phyloP scores from a whole-genome alignment of 805 yeast species.

The Ogataea nonfermentans region DNA sequence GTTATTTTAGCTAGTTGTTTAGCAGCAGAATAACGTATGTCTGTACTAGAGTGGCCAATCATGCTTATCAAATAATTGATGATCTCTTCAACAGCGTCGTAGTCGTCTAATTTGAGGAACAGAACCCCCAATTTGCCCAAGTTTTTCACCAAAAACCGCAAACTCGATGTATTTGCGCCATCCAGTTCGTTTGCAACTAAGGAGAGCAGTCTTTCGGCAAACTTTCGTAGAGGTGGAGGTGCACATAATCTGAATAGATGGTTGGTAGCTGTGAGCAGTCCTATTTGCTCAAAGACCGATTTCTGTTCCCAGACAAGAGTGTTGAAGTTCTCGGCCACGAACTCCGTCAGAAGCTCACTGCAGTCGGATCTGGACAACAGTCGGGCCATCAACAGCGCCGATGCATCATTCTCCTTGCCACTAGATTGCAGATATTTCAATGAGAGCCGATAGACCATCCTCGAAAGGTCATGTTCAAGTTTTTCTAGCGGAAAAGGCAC shows the following conservation, averaged over 20 bases:
- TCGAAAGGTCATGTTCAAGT: slow-evolving; percentile 35
- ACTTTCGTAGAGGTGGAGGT: slow-evolving; percentile 1
- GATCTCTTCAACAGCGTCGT: slow-evolving; percentile 45
- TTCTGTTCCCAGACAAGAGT: slow-evolving; percentile 19
- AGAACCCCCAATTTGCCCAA: slow-evolving; percentile 40
- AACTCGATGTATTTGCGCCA: slow-evolving; percentile 8
- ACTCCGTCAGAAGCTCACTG: slow-evolving; percentile 27
- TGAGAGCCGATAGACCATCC: slow-evolving; percentile 37
- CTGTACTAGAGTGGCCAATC: slow-evolving; percentile 49
- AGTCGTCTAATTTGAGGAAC: slow-evolving; percentile 27
- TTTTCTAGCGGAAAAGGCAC: slow-evolving; percentile 66
- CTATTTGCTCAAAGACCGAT: slow-evolving; percentile 17
- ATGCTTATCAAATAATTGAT: slow-evolving; percentile 46
- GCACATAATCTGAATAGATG: slow-evolving; percentile 23
- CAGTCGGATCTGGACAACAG: slow-evolving; percentile 51
- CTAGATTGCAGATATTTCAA: slow-evolving; percentile 37
- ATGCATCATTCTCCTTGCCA: slow-evolving; percentile 58
- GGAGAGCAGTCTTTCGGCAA: slow-evolving; percentile 16
- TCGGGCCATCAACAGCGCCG: slow-evolving; percentile 51
- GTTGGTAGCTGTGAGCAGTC: slow-evolving; percentile 24
- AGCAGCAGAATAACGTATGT: slow-evolving; percentile 63
- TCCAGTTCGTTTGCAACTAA: slow-evolving; percentile 19
- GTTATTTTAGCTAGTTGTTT: slow-evolving; percentile 58
- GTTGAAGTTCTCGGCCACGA: slow-evolving; percentile 21
- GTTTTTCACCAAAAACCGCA: slow-evolving; percentile 31